Base-by-base conservation (phyloP, 148 eudicot species). In the Rhododendron kiyosumense region DNA sequence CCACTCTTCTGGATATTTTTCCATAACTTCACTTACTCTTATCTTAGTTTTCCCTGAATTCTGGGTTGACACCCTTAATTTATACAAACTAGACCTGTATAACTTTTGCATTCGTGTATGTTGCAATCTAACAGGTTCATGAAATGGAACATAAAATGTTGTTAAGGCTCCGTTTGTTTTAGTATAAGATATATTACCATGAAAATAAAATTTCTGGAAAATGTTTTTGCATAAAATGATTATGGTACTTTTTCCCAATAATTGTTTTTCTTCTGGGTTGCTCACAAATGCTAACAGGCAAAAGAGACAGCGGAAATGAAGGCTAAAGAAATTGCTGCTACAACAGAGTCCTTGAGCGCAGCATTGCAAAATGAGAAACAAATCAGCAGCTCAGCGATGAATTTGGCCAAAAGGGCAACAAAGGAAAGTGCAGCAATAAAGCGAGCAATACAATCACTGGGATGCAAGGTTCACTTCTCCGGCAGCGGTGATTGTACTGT, bases 371-470 rank as follows among this genome's bases (percentile, higher is more conserved):
- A 89, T 46, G 98, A 97, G 91, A 97, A 90, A 89, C 93, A 89
- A 74, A 85, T 87, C 20, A 92, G 94, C 90, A 91, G 87, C 87
- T 93, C 95, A 85, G 98, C 96, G 20, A 87, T 88, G 90, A 91
- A 89, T 85, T 86, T 90, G 89, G 98, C 94, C 76, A 91, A 88
- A 51, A 91, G 89, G 71, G 90, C 95, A 36, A 91, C 85, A 90
- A 94, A 86, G 89, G 99, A 97, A 92, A 95, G 90, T 87, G 90
- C 90, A 26, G 93, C 95, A 81, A 93, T 97, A 85, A 97, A 93
- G 87, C 94, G 99, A 43, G 99, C 98, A 41, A 85, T 95, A 86
- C 93, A 93, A 83, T 94, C 99, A 73, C 91, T 97, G 24, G 99
- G 99, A 28, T 97, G 96, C 88, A 94, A 91, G 85, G 94, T 97